phyloP scores from a whole-genome alignment of 179 eudicot species.

The Actinidia polygama region DNA sequence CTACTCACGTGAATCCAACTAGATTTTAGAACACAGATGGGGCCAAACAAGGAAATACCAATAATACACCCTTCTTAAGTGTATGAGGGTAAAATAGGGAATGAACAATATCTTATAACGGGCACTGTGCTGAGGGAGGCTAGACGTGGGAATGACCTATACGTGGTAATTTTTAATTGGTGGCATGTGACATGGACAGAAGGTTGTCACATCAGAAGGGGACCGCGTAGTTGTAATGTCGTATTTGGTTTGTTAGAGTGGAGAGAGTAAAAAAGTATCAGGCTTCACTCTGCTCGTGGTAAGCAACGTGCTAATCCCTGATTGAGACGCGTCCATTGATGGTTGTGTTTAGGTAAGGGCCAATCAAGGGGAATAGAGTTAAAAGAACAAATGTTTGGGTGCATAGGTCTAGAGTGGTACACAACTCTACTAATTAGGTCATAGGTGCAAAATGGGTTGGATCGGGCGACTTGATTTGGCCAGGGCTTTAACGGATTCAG shows the following conservation, averaged over 20 bases:
- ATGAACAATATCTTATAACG: background rate
- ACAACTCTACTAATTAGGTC: no score
- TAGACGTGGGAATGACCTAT: background rate
- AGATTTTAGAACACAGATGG: background rate
- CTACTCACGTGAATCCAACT: slow-evolving; percentile 17
- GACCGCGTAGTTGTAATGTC: slow-evolving; percentile 24
- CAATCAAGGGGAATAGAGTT: no score
- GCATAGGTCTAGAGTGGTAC: no score
- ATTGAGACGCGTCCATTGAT: no score
- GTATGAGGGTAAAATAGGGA: background rate
- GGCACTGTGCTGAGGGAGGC: background rate
- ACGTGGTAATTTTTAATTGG: no score
- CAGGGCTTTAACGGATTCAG: no score
- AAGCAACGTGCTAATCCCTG: no score
- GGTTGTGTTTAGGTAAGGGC: no score
- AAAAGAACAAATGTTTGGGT: no score
- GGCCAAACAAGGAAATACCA: background rate
- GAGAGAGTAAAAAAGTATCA: background rate
- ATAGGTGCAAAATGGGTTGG: no score
- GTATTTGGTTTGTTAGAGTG: background rate
- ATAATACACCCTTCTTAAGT: background rate
- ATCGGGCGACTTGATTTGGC: no score
- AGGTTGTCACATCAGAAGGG: slow-evolving; percentile 40
- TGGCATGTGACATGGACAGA: no score
- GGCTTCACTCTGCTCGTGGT: background rate